Evolutionary conservation across 2,329 filamentous ascomycete genomes (phyloP), one percentile per base, ranked within the genome.

Genomic region (Blastomyces silverae): DNA sequence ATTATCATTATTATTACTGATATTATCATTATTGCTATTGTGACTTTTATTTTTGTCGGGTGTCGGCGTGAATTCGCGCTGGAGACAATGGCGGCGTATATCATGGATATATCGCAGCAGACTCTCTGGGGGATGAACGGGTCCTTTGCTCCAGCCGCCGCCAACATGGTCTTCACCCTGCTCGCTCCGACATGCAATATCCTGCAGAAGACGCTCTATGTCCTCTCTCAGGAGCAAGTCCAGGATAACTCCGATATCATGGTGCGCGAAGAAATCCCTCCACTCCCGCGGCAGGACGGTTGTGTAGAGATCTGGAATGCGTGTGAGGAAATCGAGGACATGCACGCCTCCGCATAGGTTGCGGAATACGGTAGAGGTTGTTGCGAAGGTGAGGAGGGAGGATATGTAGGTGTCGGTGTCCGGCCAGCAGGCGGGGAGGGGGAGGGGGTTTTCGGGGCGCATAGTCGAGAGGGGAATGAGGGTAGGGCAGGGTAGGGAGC

Each of bases 271-370:
- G 79, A 92, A 97, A 0, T 81, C 73, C 68, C 90, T 86, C 94
- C 94, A 99, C 76, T 92, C 87, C 66, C 83, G 75, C 0, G 92
- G 90, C 1, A 99, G 77, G 1, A 93, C 84, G 0, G 84, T 82
- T 62, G 89, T 85, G 75, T 96, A 99, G 0, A 97, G 83, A 68
- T 91, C 89, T 5, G 91, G 90, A 59, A 91, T 85, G 53, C 86
- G 85, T 1, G 92, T 97, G 79, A 97, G 91, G 78, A 99, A 97
- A 75, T 99, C 94, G 64, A 97, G 83, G 67, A 99, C 92, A 74
- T 99, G 94, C 0, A 97, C 90, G n/a, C 93, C 92, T 63, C 94
- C 94, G 73, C 92, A 96, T n/a, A 99, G 83, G 34, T 90, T 91
- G 69, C 91, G 89, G 70, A 97, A 92, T 1, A 91, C 81, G 63